Conservation (phyloP, 164 flowering plant genomes). For the Macadamia tetraphylla region DNA sequence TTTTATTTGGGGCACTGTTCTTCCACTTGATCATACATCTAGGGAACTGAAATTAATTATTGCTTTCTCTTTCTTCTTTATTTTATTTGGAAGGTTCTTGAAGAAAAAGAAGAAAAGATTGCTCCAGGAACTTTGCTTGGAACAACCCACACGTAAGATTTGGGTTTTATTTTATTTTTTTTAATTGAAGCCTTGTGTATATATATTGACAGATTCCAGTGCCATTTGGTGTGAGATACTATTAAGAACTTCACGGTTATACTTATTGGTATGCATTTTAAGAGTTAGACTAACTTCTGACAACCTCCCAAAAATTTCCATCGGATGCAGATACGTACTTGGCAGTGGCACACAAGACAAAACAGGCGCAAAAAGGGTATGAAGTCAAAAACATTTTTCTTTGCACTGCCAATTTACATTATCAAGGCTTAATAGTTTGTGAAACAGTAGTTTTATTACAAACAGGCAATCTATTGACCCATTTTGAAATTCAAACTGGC, state of each 20-base stretch:
- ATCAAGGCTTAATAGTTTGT: too few species aligned
- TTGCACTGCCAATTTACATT: too few species aligned
- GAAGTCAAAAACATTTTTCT: background rate
- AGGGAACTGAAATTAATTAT: background rate
- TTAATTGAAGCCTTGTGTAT: too few species aligned
- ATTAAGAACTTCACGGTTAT: background rate
- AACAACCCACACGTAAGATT: constrained; percentile 83
- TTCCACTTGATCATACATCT: background rate
- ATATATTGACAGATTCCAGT: too few species aligned
- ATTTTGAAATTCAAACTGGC: too few species aligned
- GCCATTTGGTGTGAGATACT: too few species aligned
- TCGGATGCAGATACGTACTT: constrained; percentile 50
- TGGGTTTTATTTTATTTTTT: background rate
- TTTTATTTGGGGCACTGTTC: background rate
- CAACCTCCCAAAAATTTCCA: background rate
- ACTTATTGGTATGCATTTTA: background rate
- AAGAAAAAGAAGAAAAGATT: constrained; percentile 83
- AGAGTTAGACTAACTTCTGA: background rate
- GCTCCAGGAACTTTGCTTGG: constrained; percentile 90
- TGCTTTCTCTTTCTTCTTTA: background rate
- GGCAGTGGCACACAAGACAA: constrained; percentile 72
- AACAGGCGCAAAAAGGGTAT: constrained; percentile 83
- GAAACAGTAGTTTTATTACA: too few species aligned
- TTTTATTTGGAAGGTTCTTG: constrained; percentile 55
- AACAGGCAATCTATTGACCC: too few species aligned